Base-by-base conservation (phyloP, 2,329 filamentous ascomycete species). In the Chaetothyriales sp. region DNA sequence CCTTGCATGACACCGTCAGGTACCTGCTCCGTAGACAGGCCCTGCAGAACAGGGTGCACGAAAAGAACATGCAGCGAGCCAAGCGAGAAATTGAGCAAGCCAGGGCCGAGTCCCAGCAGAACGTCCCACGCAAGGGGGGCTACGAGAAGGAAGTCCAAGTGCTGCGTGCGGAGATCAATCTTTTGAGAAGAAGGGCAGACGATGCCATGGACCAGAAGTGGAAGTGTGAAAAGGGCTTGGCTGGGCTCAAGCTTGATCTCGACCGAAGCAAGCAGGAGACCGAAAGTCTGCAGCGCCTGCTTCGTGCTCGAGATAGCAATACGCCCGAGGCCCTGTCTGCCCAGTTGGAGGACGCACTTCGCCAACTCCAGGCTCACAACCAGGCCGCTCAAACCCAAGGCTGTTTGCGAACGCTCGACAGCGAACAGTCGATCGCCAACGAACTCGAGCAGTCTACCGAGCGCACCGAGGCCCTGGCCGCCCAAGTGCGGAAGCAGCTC, bases 241-340 rank as follows among this genome's bases (percentile, higher is more conserved):
- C 80, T 49, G 87, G 89, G 50, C 71, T 96, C 51, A 94, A 95
- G 70, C 95, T 95, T 84, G 90, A 96, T 63, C 78, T 98, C 43
- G 92, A 96, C 66, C 85, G 89, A 55, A 89, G 92, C 22, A 87
- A 95, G 66, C 85, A 92, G 64, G 92, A 98, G 69, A 94, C 94
- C 26, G 73, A 79, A 43, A 85, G 85, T n/a, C 75, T 98, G 43
- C 81, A 86, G 44, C 77, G 73, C 28, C 73, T 96, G 22, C 75
- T 96, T 18, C 73, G 81, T 54, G 86, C 94, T 65, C 84, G 89
- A 59, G 88, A 95, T 61, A 87, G 89, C 50, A 73, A 81, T 43
- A 80, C 85, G 20, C 81, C 83, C 0, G 80, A 80, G 45, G 75
- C 76, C 15, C 68, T 76, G 51, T 73, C 70, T 48, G 73, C 72